Percentiles rank a stretch among this genome's conserved stretches.
Evolutionary conservation across 164 flowering plant genomes (phyloP).

Genomic region (Nymphaea thermarum): DNA sequence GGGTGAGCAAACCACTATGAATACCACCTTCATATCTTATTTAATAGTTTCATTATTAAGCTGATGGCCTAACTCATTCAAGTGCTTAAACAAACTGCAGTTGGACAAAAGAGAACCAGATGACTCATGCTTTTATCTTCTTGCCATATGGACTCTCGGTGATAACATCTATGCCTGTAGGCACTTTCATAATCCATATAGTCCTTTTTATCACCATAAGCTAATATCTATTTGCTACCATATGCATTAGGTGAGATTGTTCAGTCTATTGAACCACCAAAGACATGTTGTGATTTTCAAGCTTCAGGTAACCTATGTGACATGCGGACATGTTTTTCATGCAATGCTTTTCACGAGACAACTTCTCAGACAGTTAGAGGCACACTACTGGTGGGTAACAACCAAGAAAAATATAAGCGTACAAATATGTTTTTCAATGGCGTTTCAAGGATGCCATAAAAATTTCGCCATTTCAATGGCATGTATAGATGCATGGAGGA

Average conservation of each 20-base stretch:
- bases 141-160: slow-evolving; percentile 97
- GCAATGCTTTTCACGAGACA: slow-evolving; percentile 59
- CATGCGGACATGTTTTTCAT: slow-evolving; percentile 51
- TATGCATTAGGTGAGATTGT: slow-evolving; percentile 65
- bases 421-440: no score
- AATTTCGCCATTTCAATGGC: no score
- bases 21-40: background rate
- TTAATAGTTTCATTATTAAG: background rate
- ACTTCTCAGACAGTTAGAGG: slow-evolving; percentile 65
- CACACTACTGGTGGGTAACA: slow-evolving; percentile 52
- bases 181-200: no score
- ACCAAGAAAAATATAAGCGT: no score
- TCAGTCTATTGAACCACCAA: slow-evolving; percentile 56
- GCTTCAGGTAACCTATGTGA: slow-evolving; percentile 35
- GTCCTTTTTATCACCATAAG: no score
- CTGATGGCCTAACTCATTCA: background rate
- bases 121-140: slow-evolving; percentile 72
- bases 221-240: no score
- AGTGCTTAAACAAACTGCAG: background rate
- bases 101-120: slow-evolving; percentile 63
- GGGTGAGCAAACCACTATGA: slow-evolving; percentile 32
- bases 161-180: background rate
- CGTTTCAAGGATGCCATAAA: no score
- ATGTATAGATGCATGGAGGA: no score
- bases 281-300: slow-evolving; percentile 32